Percentiles rank a stretch among this genome's conserved stretches.
Conservation (phyloP, 768 basidiomycete genomes). For the Cyclocybe cylindracea region DNA sequence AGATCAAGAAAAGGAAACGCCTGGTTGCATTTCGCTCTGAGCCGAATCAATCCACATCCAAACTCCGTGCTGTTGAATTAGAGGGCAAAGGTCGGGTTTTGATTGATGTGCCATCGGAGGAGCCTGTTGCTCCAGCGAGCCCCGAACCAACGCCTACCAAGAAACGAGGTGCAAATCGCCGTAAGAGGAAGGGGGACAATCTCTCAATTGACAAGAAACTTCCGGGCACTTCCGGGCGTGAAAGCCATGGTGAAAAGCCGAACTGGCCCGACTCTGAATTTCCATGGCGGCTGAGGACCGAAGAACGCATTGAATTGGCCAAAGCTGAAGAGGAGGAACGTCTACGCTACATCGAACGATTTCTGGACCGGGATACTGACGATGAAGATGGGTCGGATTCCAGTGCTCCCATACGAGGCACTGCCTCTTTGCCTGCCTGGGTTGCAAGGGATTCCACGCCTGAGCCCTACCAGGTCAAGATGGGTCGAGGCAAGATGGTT, state of each 20-base stretch:
- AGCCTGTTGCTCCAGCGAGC: slow-evolving; percentile 23
- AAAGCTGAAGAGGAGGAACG: slow-evolving; percentile 61
- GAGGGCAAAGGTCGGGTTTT: slow-evolving; percentile 73
- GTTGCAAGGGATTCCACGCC: slow-evolving; percentile 7
- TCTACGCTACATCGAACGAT: slow-evolving; percentile 66
- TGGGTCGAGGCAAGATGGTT: slow-evolving; percentile 64
- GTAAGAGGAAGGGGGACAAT: slow-evolving; percentile 53
- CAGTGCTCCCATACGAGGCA: slow-evolving; percentile 5
- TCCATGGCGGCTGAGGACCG: slow-evolving; percentile 71
- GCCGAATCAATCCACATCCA: slow-evolving; percentile 32
- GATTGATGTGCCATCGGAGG: slow-evolving; percentile 54
- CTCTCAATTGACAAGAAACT: slow-evolving; percentile 33
- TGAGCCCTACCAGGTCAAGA: slow-evolving; percentile 26
- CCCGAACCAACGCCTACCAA: slow-evolving; percentile 35
- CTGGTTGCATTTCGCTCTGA: slow-evolving; percentile 65
- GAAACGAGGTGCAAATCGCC: slow-evolving; percentile 39
- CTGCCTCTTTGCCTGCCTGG: slow-evolving; percentile 17
- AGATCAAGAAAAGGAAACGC: slow-evolving; percentile 66
- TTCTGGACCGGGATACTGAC: slow-evolving; percentile 74
- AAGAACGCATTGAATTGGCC: slow-evolving; percentile 51
- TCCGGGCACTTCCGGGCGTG: slow-evolving; percentile 15
- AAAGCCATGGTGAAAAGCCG: slow-evolving; percentile 47
- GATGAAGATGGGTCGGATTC: slow-evolving; percentile 47
- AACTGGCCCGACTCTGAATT: slow-evolving; percentile 82
- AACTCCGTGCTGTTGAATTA: slow-evolving; percentile 62